These are phyloP conservation scores for Zasmidium angulare DNA, from an alignment of 2,329 filamentous ascomycete species.

Conservation along the genomic window DNA sequence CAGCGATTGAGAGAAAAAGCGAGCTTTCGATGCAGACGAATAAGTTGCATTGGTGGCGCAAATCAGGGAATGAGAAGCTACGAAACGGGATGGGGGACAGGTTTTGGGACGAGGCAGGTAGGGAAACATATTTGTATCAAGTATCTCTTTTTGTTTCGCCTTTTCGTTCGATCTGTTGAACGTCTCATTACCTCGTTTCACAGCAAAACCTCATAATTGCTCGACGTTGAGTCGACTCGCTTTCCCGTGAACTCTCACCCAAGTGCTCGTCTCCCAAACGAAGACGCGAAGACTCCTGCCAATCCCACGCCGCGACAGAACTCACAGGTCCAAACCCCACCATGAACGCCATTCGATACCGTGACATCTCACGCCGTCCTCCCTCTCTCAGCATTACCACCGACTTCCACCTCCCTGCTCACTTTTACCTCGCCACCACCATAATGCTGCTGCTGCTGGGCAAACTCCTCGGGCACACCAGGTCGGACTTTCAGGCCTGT, in stretches of 20 bases:
- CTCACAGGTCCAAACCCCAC: not conserved
- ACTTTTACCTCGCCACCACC: not conserved
- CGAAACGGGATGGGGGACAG: not conserved
- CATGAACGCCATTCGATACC: not conserved
- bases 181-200: no score
- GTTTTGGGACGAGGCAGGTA: not conserved
- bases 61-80: not conserved
- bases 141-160: not conserved
- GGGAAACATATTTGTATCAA: not conserved
- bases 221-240: no score
- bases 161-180: no score
- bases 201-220: no score
- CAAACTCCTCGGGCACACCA: not conserved
- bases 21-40: no score
- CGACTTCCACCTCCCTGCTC: not conserved
- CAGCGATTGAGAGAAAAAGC: not conserved
- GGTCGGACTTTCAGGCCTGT: conserved; percentile 20
- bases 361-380: not conserved
- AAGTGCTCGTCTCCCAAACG: no score
- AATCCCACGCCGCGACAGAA: no score
- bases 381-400: not conserved
- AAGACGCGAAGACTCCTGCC: no score
- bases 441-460: no score
- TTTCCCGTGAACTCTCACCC: no score
- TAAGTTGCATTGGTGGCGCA: not conserved